Evolutionary conservation across 2,329 filamentous ascomycete genomes (phyloP).

Genomic region (Keithomyces neogunnii): DNA sequence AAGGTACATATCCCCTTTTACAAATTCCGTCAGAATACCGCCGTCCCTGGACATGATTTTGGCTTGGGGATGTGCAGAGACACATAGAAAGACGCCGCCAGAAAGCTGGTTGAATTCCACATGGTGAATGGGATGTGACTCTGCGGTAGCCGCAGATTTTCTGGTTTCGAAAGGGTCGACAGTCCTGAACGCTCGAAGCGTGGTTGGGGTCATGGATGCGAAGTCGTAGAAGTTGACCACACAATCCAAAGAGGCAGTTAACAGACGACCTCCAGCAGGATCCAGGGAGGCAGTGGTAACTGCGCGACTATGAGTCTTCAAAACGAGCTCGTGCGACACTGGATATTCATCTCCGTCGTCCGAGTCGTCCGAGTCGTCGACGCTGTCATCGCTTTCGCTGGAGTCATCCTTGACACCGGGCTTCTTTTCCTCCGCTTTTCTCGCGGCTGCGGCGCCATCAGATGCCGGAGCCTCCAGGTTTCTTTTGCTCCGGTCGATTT

Average conservation of each 20-base stretch:
- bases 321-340: slow-evolving; percentile 81
- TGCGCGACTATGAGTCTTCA: slow-evolving; percentile 86
- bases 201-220: slow-evolving; percentile 89
- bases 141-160: slow-evolving; percentile 54
- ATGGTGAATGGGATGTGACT: slow-evolving; percentile 83
- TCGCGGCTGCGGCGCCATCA: slow-evolving; percentile 2
- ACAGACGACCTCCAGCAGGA: slow-evolving; percentile 72
- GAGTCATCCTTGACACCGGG: slow-evolving; percentile 4
- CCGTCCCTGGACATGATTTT: slow-evolving; percentile 87
- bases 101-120: slow-evolving; percentile 79
- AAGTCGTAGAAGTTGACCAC: slow-evolving; percentile 92
- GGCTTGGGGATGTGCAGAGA: slow-evolving; percentile 83
- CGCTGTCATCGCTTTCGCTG: slow-evolving; percentile 18
- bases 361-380: slow-evolving; percentile 24
- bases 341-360: slow-evolving; percentile 84
- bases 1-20: slow-evolving; percentile 97
- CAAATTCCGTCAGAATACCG: slow-evolving; percentile 75
- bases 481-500: slow-evolving; percentile 73
- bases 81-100: slow-evolving; percentile 72
- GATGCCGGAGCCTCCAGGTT: slow-evolving; percentile 18
- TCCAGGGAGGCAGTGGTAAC: slow-evolving; percentile 81
- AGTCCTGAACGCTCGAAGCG: slow-evolving; percentile 85
- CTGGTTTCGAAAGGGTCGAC: slow-evolving; percentile 81
- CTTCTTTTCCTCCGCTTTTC: slow-evolving; percentile 10
- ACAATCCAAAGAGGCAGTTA: slow-evolving; percentile 88